Evolutionary conservation across 768 basidiomycete genomes (phyloP).

Genomic region (Crucibulum laeve): DNA sequence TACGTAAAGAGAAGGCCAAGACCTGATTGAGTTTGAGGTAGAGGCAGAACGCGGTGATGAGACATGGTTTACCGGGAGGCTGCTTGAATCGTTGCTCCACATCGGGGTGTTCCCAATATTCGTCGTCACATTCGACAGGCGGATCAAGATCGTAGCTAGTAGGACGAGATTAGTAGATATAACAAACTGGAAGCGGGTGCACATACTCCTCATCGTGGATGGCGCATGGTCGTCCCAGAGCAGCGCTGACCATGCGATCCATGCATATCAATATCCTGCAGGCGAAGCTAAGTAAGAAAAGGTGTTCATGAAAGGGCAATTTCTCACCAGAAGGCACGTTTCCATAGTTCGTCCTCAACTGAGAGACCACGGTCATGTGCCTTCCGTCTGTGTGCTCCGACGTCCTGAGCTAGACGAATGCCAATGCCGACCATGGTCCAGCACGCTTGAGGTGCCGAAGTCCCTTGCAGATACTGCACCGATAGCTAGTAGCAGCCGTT

Average conservation of each 20-base stretch:
- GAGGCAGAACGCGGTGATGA: constrained; percentile 50
- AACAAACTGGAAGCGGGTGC: neutral
- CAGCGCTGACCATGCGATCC: constrained; percentile 46
- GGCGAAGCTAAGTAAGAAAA: neutral
- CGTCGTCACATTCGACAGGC: constrained; percentile 62
- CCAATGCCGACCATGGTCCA: constrained; percentile 74
- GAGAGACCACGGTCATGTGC: constrained; percentile 27
- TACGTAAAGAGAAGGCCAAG: constrained; percentile 56
- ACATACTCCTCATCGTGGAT: constrained; percentile 78
- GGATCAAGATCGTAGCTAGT: constrained; percentile 71
- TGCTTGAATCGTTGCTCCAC: constrained; percentile 63
- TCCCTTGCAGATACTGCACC: constrained; percentile 49
- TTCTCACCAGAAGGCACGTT: constrained; percentile 59
- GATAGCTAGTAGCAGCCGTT: constrained; percentile 39
- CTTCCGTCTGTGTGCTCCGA: constrained; percentile 63
- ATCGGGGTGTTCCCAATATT: constrained; percentile 68
- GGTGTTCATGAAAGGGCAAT: neutral
- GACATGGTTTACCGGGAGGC: constrained; percentile 57
- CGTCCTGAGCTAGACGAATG: constrained; percentile 72
- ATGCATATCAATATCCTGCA: constrained; percentile 51
- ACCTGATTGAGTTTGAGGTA: constrained; percentile 60
- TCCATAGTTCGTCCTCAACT: constrained; percentile 70
- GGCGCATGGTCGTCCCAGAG: constrained; percentile 69
- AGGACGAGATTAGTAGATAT: neutral
- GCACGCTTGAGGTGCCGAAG: constrained; percentile 55